phyloP scores from a whole-genome alignment of 768 basidiomycete species.

The Chalciporus chontae region DNA sequence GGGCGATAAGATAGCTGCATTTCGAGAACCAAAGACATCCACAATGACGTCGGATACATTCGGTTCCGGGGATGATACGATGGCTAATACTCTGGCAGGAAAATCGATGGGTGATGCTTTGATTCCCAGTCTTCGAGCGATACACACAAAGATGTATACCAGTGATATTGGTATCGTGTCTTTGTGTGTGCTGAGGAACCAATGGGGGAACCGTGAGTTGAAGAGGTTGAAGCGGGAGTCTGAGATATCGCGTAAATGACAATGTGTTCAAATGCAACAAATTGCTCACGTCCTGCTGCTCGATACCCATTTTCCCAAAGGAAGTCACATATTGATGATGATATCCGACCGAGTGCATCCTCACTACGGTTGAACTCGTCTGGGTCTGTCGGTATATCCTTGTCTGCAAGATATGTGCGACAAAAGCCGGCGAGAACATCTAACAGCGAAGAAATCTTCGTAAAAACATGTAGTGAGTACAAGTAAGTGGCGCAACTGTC shows the following conservation, averaged over 20 bases:
- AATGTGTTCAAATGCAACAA: neutral
- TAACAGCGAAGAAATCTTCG: slow-evolving; percentile 40
- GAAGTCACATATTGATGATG: slow-evolving; percentile 45
- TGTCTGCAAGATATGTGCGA: slow-evolving; percentile 33
- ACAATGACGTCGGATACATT: slow-evolving; percentile 38
- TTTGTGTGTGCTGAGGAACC: slow-evolving; percentile 48
- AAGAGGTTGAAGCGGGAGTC: slow-evolving; percentile 40
- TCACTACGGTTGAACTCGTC: slow-evolving; percentile 33
- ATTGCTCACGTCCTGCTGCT: slow-evolving; percentile 38
- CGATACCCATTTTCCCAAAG: slow-evolving; percentile 49
- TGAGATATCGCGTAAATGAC: slow-evolving; percentile 14
- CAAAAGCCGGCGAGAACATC: slow-evolving; percentile 41
- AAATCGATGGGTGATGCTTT: slow-evolving; percentile 52
- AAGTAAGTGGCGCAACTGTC: neutral
- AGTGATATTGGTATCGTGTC: slow-evolving; percentile 57
- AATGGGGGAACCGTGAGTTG: slow-evolving; percentile 57
- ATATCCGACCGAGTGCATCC: slow-evolving; percentile 26
- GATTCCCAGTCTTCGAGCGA: slow-evolving; percentile 51
- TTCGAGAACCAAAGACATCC: slow-evolving; percentile 45
- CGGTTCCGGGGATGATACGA: slow-evolving; percentile 40
- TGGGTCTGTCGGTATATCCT: slow-evolving; percentile 28
- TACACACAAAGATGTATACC: slow-evolving; percentile 53
- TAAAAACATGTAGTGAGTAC: neutral
- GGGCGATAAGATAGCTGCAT: slow-evolving; percentile 31
- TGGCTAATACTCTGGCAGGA: slow-evolving; percentile 51